Percentiles rank a stretch among this genome's conserved stretches.
Evolutionary conservation across 1,284 basidiomycete genomes (phyloP).

Genomic region (Cryptococcus sp.): DNA sequence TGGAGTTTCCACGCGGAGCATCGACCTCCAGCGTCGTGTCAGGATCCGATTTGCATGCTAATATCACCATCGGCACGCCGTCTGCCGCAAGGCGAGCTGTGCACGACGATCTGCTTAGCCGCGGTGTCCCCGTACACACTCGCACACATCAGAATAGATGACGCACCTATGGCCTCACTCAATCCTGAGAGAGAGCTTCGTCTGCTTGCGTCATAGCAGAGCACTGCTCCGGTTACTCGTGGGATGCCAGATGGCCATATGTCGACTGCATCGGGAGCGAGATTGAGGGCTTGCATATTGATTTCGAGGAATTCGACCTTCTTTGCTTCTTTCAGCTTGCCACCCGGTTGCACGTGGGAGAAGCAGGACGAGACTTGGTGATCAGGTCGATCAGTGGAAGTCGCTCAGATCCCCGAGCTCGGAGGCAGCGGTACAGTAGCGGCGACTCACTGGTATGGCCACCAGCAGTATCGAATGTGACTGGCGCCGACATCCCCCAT

Average conservation of each 20-base stretch:
- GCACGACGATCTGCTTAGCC: not conserved
- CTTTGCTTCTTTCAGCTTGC: slow-evolving; percentile 33
- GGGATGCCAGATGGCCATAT: slow-evolving; percentile 38
- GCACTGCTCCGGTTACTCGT: slow-evolving; percentile 40
- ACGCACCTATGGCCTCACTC: slow-evolving; percentile 43
- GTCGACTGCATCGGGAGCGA: slow-evolving; percentile 10
- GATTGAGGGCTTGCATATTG: slow-evolving; percentile 32
- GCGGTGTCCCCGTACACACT: not conserved
- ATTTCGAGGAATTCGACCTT: slow-evolving; percentile 49
- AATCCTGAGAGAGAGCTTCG: slow-evolving; percentile 36
- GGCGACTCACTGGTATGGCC: slow-evolving; percentile 26
- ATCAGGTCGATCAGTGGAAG: not conserved
- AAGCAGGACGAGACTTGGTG: slow-evolving; percentile 36
- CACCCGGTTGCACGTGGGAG: slow-evolving; percentile 43
- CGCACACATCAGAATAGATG: not conserved
- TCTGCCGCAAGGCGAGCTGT: slow-evolving; percentile 16
- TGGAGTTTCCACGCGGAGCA: slow-evolving; percentile 44
- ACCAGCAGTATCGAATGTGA: slow-evolving; percentile 17
- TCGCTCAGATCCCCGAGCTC: not conserved
- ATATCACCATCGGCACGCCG: slow-evolving; percentile 42
- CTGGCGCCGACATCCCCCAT: slow-evolving; percentile 40
- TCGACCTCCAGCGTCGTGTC: slow-evolving; percentile 34
- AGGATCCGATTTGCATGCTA: slow-evolving; percentile 53
- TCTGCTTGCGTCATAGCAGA: slow-evolving; percentile 51
- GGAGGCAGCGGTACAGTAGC: not conserved